Evolutionary conservation across 2,329 filamentous ascomycete genomes (phyloP).

Genomic region (Zymoseptoria crescenta): DNA sequence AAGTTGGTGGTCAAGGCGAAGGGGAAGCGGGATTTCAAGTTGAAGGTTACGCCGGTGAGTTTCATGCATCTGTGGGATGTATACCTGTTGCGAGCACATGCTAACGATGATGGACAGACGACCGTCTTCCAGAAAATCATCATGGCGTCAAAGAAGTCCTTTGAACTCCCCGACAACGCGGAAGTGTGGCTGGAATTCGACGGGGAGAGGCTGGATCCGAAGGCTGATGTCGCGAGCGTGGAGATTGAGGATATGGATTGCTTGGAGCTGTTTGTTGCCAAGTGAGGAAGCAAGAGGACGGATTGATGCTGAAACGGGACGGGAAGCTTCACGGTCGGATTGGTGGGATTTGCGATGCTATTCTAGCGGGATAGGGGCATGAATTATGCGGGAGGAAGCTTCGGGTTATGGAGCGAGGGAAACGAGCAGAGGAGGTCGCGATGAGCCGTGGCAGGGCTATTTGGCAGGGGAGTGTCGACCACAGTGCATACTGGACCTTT

Average conservation of each 20-base stretch:
- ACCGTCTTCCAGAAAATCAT: constrained; percentile 58
- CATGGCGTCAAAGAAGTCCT: constrained; percentile 51
- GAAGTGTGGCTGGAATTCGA: constrained; percentile 63
- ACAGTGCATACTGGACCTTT: too few relatives aligned
- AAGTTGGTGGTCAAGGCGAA: constrained; percentile 47
- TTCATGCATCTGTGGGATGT: neutral
- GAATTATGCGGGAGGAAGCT: too few relatives aligned
- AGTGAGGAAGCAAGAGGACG: constrained; percentile 22
- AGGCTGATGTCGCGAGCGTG: constrained; percentile 53
- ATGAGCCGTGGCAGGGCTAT: too few relatives aligned
- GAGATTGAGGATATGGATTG: constrained; percentile 69
- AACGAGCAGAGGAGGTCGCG: too few relatives aligned
- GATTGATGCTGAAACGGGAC: too few relatives aligned
- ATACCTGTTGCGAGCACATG: neutral
- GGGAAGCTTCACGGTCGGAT: too few relatives aligned
- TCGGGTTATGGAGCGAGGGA: too few relatives aligned
- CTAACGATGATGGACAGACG: constrained; percentile 31
- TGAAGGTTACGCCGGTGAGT: constrained; percentile 43
- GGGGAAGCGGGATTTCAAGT: constrained; percentile 43
- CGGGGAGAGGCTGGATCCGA: constrained; percentile 60
- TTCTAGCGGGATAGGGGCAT: too few relatives aligned
- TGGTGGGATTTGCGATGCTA: too few relatives aligned
- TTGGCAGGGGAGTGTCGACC: too few relatives aligned
- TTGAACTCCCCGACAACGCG: constrained; percentile 44
- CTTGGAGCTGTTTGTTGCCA: constrained; percentile 63